Evolutionary conservation across 1,139 yeast species (phyloP), one percentile per base, ranked within the genome.

Genomic region (Suzukiozyma palmioleophila): DNA sequence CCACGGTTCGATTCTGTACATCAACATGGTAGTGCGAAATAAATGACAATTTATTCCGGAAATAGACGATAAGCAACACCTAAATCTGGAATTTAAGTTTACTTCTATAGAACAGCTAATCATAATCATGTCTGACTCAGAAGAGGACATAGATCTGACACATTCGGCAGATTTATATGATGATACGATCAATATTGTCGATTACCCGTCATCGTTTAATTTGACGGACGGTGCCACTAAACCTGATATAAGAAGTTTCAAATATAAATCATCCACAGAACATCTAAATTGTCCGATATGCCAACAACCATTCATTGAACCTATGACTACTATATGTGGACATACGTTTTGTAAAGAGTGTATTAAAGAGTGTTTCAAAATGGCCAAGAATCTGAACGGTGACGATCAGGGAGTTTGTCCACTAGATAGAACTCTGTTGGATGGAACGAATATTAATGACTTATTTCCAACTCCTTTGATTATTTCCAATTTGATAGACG

Each of bases 381-480:
- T 64, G 64, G 43, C 57, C 6, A 47, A 45, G 32, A 47, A 48
- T 24, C 43, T 44, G 5, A 35, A 33, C 33, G 33, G 25, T 5
- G 45, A 44, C 11, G 37, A 49, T 18, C 51, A 51, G 11, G 71
- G 75, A 27, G 62, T 66, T 36, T 82, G 89, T 54, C 88, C 89
- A 0, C 63, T 82, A 25, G 89, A 82, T 59, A 60, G 89, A 37
- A 77, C 77, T 1, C 72, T 75, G 2, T 48, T 79, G 30, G 65
- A 64, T 42, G 52, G 63, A 1, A 47, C 52, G 7, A 56, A 65
- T 45, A 46, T 54, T 29, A 68, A 71, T 40, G 81, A 76, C 45
- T 56, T 81, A 22, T 73, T 66, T 41, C 83, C 85, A 3, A 75
- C 88, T 0, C 86, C 89, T 1, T 69, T 79, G 13, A 59, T 82